Conservation (phyloP, 2,329 filamentous ascomycete species). For the Arthrobotrys entomopaga region DNA sequence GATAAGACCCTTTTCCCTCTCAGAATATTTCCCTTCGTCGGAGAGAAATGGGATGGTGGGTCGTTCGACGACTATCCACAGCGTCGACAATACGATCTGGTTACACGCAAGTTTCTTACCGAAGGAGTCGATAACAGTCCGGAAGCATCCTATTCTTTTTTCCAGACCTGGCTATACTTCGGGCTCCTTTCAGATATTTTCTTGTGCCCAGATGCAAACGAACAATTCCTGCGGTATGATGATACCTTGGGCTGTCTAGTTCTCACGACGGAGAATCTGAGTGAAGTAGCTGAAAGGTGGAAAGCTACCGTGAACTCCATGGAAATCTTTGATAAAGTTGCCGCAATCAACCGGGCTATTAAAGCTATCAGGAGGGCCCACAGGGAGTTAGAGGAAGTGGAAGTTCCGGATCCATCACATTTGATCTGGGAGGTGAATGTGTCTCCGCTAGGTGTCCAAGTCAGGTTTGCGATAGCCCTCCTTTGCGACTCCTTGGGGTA, state of each 20-base stretch:
- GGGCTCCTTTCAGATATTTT: conserved; percentile 35
- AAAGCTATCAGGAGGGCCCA: conserved; percentile 12
- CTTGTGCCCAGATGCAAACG: conserved; percentile 35
- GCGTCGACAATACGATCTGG: conserved; percentile 33
- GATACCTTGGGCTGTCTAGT: conserved; percentile 25
- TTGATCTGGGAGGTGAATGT: conserved; percentile 25
- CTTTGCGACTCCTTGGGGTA: conserved; percentile 44
- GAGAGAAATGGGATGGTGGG: conserved; percentile 48
- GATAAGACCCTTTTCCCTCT: conserved; percentile 24
- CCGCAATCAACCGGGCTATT: conserved; percentile 8
- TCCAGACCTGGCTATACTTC: conserved; percentile 50
- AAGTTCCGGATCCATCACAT: conserved; percentile 32
- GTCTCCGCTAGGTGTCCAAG: conserved; percentile 9
- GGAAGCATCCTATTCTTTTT: conserved; percentile 42
- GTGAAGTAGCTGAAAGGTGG: conserved; percentile 15
- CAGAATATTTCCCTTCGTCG: conserved; percentile 29
- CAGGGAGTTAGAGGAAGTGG: conserved; percentile 15
- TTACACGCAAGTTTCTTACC: conserved; percentile 27
- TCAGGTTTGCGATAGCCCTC: conserved; percentile 40
- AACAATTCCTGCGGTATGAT: conserved; percentile 32
- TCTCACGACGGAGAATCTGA: conserved; percentile 38
- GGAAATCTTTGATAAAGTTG: conserved; percentile 32
- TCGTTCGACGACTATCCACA: conserved; percentile 45
- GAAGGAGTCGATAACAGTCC: conserved; percentile 38
- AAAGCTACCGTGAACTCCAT: conserved; percentile 23